phyloP scores from a whole-genome alignment of 345 rosid genomes.

The Aethionema arabicum region DNA sequence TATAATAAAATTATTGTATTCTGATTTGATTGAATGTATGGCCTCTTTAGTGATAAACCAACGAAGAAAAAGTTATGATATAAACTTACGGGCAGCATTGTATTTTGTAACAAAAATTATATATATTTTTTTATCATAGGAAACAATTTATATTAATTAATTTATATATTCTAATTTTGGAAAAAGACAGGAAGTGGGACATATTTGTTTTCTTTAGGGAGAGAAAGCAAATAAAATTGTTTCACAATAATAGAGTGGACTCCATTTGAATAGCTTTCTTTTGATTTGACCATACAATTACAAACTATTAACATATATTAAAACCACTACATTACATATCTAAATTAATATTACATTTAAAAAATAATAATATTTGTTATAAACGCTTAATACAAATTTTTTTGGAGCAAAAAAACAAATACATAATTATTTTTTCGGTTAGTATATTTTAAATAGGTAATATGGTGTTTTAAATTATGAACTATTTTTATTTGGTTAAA shows the following conservation, averaged over 20 bases:
- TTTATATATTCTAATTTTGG: constrained; percentile 13
- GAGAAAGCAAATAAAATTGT: constrained; percentile 39
- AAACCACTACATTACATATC: not conserved
- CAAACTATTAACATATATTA: constrained; percentile 27
- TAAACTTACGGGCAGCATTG: constrained; percentile 20
- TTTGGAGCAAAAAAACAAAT: no score
- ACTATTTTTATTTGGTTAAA: no score
- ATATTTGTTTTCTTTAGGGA: constrained; percentile 46
- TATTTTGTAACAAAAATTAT: not conserved
- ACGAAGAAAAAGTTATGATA: not conserved
- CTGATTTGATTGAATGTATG: constrained; percentile 22
- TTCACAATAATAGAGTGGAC: constrained; percentile 61
- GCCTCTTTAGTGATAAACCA: constrained; percentile 15
- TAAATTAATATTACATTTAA: no score
- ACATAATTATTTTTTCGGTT: no score
- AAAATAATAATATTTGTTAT: no score
- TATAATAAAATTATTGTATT: constrained; percentile 2
- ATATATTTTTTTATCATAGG: not conserved
- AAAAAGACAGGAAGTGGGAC: constrained; percentile 62
- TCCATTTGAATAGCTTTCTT: constrained; percentile 36
- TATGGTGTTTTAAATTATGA: no score
- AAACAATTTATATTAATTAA: not conserved
- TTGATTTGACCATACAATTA: constrained; percentile 28
- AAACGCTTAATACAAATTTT: no score
- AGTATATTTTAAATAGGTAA: no score